Conservation (phyloP, 1,284 basidiomycete species). For the Somion occarium region DNA sequence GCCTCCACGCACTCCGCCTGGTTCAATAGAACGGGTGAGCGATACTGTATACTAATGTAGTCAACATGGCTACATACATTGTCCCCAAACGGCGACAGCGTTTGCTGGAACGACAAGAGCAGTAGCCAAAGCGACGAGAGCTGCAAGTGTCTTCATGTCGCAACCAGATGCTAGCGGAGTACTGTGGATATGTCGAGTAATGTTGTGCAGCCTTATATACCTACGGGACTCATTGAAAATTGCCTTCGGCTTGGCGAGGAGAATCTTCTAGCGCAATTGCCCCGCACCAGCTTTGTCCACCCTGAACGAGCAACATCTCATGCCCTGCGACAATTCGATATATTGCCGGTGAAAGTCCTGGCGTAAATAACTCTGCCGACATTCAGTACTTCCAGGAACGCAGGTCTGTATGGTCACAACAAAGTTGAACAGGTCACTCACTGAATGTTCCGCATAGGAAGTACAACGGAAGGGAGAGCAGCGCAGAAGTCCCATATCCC, state of each 20-base stretch:
- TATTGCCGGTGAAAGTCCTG: constrained; percentile 8
- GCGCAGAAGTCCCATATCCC: not conserved
- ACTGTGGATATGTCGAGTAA: not conserved
- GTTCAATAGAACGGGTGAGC: not conserved
- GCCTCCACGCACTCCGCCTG: constrained; percentile 5
- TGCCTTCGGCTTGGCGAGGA: not conserved
- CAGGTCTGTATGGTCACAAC: no score
- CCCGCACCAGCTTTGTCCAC: no score
- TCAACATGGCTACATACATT: constrained; percentile 15
- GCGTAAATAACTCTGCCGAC: not conserved
- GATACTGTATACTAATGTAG: not conserved
- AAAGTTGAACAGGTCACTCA: not conserved
- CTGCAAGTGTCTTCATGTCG: constrained; percentile 22
- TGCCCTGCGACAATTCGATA: not conserved
- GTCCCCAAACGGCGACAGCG: constrained; percentile 23
- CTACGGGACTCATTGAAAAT: not conserved
- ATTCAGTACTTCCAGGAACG: not conserved
- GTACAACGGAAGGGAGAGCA: not conserved
- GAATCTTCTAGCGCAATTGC: no score
- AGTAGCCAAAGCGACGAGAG: constrained; percentile 23
- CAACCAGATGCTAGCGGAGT: not conserved
- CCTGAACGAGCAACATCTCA: not conserved
- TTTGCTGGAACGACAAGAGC: constrained; percentile 17
- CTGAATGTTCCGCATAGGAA: not conserved
- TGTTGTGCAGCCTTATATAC: not conserved